These are phyloP conservation scores for Golovinomyces cichoracearum DNA, from an alignment of 2,329 filamentous ascomycete species.

Conservation along the genomic window DNA sequence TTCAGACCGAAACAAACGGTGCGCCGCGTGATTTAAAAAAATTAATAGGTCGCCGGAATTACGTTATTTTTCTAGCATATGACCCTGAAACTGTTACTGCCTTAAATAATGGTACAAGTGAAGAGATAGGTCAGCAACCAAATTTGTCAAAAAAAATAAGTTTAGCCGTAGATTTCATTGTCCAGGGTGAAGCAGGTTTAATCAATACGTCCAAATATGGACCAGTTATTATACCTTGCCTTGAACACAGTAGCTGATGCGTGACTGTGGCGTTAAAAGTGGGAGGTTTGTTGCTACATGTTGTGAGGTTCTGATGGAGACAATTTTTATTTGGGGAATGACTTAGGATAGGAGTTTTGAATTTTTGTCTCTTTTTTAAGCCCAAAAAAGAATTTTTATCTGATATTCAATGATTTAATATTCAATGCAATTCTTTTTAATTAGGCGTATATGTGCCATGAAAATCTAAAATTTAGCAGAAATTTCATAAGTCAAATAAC, in stretches of 20 bases:
- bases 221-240: slow-evolving; percentile 74
- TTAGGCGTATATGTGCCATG: too few relatives aligned
- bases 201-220: slow-evolving; percentile 80
- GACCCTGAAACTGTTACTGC: slow-evolving; percentile 43
- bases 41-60: slow-evolving; percentile 81
- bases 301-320: too few relatives aligned
- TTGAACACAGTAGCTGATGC: slow-evolving; percentile 37
- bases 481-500: slow-evolving; percentile 40
- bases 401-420: too few relatives aligned
- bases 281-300: too few relatives aligned
- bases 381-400: background rate
- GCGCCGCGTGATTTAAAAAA: slow-evolving; percentile 58
- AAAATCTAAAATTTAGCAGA: too few relatives aligned
- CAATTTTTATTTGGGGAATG: too few relatives aligned
- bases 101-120: slow-evolving; percentile 9
- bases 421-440: too few relatives aligned
- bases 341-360: background rate
- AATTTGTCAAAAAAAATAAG: slow-evolving; percentile 34
- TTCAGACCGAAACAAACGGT: slow-evolving; percentile 81
- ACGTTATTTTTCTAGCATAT: slow-evolving; percentile 78
- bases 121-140: background rate
- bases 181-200: slow-evolving; percentile 69
- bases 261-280: too few relatives aligned
- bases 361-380: background rate
- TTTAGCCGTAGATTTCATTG: slow-evolving; percentile 84